Evolutionary conservation across 75 land plant genomes (phyloP).

Genomic region (Gnetum montanum): DNA sequence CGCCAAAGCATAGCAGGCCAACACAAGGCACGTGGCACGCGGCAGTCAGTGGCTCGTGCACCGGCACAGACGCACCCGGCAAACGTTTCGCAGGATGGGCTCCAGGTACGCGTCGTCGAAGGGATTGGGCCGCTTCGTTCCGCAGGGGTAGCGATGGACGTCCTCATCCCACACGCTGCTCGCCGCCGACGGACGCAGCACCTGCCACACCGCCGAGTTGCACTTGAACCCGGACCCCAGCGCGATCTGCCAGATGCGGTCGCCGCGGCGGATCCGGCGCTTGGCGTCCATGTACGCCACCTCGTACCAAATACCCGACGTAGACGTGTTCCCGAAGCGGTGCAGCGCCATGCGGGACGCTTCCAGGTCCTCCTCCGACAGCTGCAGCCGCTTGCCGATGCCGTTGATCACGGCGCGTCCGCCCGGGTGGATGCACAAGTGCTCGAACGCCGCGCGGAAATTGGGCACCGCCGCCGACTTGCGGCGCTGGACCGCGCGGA

Average conservation of each 20-base stretch:
- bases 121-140: background rate
- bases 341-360: slow-evolving; percentile 52
- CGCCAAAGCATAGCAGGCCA: too few species aligned
- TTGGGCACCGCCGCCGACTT: slow-evolving; percentile 36
- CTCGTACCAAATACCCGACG: slow-evolving; percentile 52
- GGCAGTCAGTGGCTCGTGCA: too few species aligned
- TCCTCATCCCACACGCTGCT: slow-evolving; percentile 19
- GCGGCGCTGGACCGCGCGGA: slow-evolving; percentile 1
- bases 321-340: slow-evolving; percentile 67
- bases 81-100: too few species aligned
- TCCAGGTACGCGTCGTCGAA: background rate
- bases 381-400: slow-evolving; percentile 22
- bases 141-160: slow-evolving; percentile 15
- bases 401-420: slow-evolving; percentile 47
- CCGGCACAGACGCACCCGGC: too few species aligned
- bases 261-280: slow-evolving; percentile 40
- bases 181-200: slow-evolving; percentile 13
- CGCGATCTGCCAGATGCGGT: slow-evolving; percentile 25
- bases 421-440: slow-evolving; percentile 51
- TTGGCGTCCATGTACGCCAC: slow-evolving; percentile 60
- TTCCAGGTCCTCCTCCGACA: slow-evolving; percentile 35
- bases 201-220: slow-evolving; percentile 33
- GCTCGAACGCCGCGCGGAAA: slow-evolving; percentile 47
- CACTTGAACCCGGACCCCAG: slow-evolving; percentile 37
- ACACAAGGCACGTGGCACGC: too few species aligned